These are phyloP conservation scores for Boeremia lycopersici DNA, from an alignment of 2,329 filamentous ascomycete genomes.

Conservation along the genomic window DNA sequence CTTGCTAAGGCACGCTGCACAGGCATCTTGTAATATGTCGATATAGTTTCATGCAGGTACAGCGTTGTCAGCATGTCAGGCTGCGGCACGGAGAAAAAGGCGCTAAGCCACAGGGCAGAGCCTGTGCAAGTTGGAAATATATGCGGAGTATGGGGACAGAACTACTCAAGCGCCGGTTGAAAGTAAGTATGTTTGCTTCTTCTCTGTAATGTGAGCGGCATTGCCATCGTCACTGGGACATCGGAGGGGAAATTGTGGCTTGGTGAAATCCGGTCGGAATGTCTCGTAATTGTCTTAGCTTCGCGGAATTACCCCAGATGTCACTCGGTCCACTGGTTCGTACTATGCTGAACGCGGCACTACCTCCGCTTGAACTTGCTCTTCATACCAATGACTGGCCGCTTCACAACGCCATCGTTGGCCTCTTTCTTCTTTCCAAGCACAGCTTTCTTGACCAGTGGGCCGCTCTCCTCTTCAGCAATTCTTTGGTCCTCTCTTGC, in stretches of 20 bases:
- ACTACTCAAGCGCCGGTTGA: neutral
- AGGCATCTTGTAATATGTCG: no score
- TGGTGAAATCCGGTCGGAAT: neutral
- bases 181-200: neutral
- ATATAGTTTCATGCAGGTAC: conserved; percentile 1
- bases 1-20: no score
- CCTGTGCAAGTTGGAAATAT: neutral
- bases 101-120: neutral
- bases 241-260: neutral
- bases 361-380: conserved; percentile 29
- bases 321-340: neutral
- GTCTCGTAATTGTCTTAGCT: neutral
- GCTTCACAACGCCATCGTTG: conserved; percentile 49
- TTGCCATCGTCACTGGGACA: neutral
- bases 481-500: conserved; percentile 65
- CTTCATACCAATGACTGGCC: conserved; percentile 42
- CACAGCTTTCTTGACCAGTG: conserved; percentile 33
- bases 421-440: conserved; percentile 35
- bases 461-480: conserved; percentile 43
- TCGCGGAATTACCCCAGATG: neutral
- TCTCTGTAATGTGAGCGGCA: neutral
- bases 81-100: neutral
- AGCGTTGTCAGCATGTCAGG: neutral
- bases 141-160: neutral
- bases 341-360: neutral